These are phyloP conservation scores for Naganishia vaughanmartiniae DNA, from an alignment of 768 basidiomycete genomes.

Conservation along the genomic window DNA sequence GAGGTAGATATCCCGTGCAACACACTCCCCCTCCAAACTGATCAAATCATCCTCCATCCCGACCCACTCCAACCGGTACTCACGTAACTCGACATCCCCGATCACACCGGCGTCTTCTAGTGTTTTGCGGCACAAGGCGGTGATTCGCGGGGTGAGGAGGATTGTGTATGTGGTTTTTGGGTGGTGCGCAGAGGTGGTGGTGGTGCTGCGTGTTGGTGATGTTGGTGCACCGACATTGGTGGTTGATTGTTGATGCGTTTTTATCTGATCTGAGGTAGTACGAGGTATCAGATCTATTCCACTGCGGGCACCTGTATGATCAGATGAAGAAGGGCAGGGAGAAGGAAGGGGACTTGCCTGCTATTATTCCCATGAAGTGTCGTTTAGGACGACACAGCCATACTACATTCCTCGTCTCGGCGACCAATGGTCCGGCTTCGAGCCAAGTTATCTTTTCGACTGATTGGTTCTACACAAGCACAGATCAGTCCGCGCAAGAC, in stretches of 20 bases:
- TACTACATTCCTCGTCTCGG: slow-evolving; percentile 81
- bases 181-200: background rate
- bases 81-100: slow-evolving; percentile 75
- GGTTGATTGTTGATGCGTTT: slow-evolving; percentile 55
- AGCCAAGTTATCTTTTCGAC: slow-evolving; percentile 99
- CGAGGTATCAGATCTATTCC: no score
- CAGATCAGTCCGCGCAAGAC: no score
- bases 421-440: slow-evolving; percentile 77
- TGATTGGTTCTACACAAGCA: slow-evolving; percentile 84
- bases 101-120: slow-evolving; percentile 96
- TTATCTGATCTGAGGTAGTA: slow-evolving; percentile 99
- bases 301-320: no score
- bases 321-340: background rate
- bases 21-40: slow-evolving; percentile 78
- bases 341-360: slow-evolving; percentile 62
- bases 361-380: slow-evolving; percentile 80
- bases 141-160: slow-evolving; percentile 80
- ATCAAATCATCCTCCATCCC: slow-evolving; percentile 89
- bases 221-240: no score
- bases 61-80: slow-evolving; percentile 61
- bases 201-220: no score
- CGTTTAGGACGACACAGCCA: slow-evolving; percentile 89
- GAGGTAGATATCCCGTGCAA: slow-evolving; percentile 86
- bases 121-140: slow-evolving; percentile 77
- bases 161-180: slow-evolving; percentile 72